Evolutionary conservation across 805 yeast genomes (phyloP).

Genomic region (Babjeviella inositovora): DNA sequence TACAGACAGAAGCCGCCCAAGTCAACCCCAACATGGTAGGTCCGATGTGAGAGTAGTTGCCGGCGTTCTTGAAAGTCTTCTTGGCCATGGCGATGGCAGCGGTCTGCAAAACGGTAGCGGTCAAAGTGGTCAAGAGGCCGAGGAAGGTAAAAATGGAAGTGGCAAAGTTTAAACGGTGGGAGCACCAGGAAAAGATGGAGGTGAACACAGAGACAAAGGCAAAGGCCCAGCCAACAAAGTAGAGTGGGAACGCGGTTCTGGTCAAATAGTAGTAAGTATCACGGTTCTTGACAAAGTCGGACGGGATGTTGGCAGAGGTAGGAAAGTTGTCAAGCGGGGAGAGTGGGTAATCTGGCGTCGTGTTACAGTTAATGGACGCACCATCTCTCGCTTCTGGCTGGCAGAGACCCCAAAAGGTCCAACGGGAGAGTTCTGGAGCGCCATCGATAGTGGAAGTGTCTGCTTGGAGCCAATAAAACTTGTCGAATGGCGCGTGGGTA

Average conservation of each 20-base stretch:
- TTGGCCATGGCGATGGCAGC: constrained; percentile 23
- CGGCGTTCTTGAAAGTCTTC: constrained; percentile 17
- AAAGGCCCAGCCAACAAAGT: constrained; percentile 44
- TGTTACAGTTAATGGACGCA: constrained; percentile 29
- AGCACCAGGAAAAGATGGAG: no score
- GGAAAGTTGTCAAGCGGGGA: constrained; percentile 69
- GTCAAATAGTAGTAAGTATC: constrained; percentile 48
- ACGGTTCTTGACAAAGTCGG: constrained; percentile 26
- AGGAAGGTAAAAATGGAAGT: constrained; percentile 21
- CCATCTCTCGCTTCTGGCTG: constrained; percentile 25
- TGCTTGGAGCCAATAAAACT: constrained; percentile 71
- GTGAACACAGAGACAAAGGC: no score
- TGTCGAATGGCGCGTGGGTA: constrained; percentile 32
- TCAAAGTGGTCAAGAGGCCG: constrained; percentile 13
- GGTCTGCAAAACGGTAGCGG: constrained; percentile 22
- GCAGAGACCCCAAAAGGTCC: constrained; percentile 70
- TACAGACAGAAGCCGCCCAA: constrained; percentile 24
- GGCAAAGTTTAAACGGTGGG: no score
- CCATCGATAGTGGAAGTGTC: constrained; percentile 39
- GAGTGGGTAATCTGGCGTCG: constrained; percentile 67
- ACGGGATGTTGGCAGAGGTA: constrained; percentile 34
- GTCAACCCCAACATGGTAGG: constrained; percentile 16
- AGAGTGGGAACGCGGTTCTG: constrained; percentile 19
- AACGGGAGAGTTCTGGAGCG: constrained; percentile 31
- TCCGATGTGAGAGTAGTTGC: constrained; percentile 13